Evolutionary conservation across 768 basidiomycete species (phyloP), one percentile per base, ranked within the genome.

Genomic region (Suillus placidus): DNA sequence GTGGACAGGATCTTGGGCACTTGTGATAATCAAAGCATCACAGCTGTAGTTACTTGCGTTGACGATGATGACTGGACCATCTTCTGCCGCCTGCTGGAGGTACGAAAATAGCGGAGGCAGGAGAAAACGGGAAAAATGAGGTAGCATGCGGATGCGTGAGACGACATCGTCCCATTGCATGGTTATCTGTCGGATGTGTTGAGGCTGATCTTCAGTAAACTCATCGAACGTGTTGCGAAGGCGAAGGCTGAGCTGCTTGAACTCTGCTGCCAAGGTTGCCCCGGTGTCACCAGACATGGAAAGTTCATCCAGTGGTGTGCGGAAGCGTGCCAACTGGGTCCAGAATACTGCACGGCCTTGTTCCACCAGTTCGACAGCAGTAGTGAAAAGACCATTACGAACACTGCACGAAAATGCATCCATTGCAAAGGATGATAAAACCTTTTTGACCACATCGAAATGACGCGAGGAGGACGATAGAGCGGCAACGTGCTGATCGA

Each of bases 51-150:
- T 37, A 42, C 66, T 64, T 4, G 64, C 49, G 45, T 71, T 72
- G 13, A 69, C 37, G 35, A 67, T 45, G 10, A 73, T 62, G 10
- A 72, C 68, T 6, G 71, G 72, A 2, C 70, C 71, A 20, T 67
- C 51, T 14, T 37, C n/a, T 4, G 71, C 71, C 8, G 71, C 71
- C 5, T 23, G 12, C 13, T 38, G 30, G 20, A 73, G 63, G n/a
- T 68, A 62, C 2, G 26, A 30, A 16, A 69, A 62, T n/a, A 55
- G 47, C 12, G 56, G 23, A 16, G 69, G 72, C 20, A 47, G 52
- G 20, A 72, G 60, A 54, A 72, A 72, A 9, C 34, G 37, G 13
- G 67, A 49, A 62, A 72, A 71, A 3, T 66, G 60, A 18, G 58
- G 55, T 40, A 66, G 9, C 26, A 40, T 18, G 40, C 40, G 40